Evolutionary conservation across 495 filamentous ascomycete genomes (phyloP).

Genomic region (Penicillium crystallinum): DNA sequence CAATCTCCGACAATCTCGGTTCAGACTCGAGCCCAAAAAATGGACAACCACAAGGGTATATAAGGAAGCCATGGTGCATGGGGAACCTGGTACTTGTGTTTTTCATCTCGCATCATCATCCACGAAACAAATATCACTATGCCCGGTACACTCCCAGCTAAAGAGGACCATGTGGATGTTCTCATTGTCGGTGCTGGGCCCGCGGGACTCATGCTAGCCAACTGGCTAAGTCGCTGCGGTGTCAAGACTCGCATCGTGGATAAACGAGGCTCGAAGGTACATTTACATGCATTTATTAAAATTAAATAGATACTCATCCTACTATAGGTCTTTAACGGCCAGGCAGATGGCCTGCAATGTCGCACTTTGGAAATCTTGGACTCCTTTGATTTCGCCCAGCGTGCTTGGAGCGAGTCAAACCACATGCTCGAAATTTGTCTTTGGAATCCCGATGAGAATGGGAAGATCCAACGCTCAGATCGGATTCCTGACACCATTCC

Average conservation of each 20-base stretch:
- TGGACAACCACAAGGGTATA: background rate
- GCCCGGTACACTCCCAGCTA: background rate
- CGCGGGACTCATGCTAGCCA: slow-evolving; percentile 56
- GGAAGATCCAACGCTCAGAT: slow-evolving; percentile 47
- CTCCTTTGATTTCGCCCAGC: slow-evolving; percentile 55
- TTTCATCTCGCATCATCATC: background rate
- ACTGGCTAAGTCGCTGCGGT: slow-evolving; percentile 54
- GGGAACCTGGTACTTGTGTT: background rate
- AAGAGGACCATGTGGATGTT: slow-evolving; percentile 19
- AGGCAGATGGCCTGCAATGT: slow-evolving; percentile 55
- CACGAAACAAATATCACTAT: background rate
- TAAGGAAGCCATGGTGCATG: background rate
- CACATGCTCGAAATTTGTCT: slow-evolving; percentile 46
- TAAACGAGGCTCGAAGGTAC: slow-evolving; percentile 49
- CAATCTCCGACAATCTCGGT: background rate
- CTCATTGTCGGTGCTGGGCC: slow-evolving; percentile 63
- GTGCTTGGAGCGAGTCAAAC: slow-evolving; percentile 56
- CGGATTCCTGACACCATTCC: slow-evolving; percentile 53
- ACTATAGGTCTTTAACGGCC: slow-evolving; percentile 41
- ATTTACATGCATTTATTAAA: slow-evolving; percentile 1
- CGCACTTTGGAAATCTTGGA: slow-evolving; percentile 62
- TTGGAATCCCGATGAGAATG: slow-evolving; percentile 39
- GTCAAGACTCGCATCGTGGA: slow-evolving; percentile 55
- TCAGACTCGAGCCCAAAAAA: background rate
- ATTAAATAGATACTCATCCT: background rate